phyloP scores from a whole-genome alignment of 176 grass and related monocot species.

The Tillandsia leiboldiana region DNA sequence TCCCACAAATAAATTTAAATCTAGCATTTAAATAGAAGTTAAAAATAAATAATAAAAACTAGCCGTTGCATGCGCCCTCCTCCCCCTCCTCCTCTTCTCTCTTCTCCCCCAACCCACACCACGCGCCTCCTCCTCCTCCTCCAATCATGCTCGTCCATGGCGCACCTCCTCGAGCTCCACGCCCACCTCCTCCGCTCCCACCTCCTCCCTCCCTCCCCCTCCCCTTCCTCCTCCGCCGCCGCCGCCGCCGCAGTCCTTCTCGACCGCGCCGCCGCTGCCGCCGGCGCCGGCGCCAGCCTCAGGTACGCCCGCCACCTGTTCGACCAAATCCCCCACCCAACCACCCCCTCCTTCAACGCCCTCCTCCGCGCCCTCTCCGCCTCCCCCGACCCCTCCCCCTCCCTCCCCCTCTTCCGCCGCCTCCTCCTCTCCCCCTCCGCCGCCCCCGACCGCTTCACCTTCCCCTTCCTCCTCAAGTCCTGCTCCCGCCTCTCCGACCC shows the following conservation, averaged over 20 bases:
- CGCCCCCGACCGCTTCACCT: constrained; percentile 5
- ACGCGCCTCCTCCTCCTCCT: constrained; percentile 1
- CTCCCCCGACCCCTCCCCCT: neutral
- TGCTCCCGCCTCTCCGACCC: constrained; percentile 1
- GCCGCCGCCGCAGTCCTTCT: neutral
- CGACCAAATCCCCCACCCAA: constrained; percentile 1
- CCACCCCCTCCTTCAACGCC: constrained; percentile 3
- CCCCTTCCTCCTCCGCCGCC: constrained; percentile 1
- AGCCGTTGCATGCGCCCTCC: constrained; percentile 11
- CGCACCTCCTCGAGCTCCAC: constrained; percentile 9
- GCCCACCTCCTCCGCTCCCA: constrained; percentile 12
- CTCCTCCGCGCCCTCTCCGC: constrained; percentile 5
- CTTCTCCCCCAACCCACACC: neutral
- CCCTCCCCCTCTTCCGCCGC: neutral
- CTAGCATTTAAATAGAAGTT: no score
- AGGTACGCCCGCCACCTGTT: constrained; percentile 9
- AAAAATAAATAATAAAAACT: no score
- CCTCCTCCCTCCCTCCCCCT: neutral
- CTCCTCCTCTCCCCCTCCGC: neutral
- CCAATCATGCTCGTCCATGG: constrained; percentile 10
- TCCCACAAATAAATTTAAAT: no score
- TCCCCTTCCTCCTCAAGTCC: constrained; percentile 16
- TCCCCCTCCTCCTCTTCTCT: neutral
- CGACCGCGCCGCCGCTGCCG: neutral
- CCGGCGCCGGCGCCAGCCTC: neutral